Evolutionary conservation across 2,329 filamentous ascomycete genomes (phyloP), one percentile per base, ranked within the genome.

Genomic region (Colletotrichum spaethianum): DNA sequence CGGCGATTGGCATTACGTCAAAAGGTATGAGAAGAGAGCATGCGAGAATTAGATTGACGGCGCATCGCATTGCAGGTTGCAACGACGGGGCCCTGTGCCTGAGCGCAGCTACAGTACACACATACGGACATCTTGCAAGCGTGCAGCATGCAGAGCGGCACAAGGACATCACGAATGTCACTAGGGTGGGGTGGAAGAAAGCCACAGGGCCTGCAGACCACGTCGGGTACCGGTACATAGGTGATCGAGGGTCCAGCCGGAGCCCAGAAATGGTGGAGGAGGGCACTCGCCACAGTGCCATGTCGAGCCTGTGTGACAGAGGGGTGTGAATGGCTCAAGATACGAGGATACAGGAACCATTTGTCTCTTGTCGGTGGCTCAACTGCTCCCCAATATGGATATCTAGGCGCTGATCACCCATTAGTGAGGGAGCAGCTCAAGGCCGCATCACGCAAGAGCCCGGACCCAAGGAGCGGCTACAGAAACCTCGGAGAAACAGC

Each of bases 181-280:
- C 33, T 14, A 20, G 38, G 36, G 67, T 66, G 67, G 67, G 36
- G 50, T 70, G 33, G 7, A 57, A 61, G 18, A 28, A 60, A 64
- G 67, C 66, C 63, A 67, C 50, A 70, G 38, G 48, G 42, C 36
- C n/a, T 65, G 48, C 48, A 44, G 53, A 5, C 31, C 5, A 7
- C 20, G 28, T 23, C 52, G 68, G 28, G 73, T 74, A 74, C 71
- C 31, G 20, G 72, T 74, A 74, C 73, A 48, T 73, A 2, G 33
- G 33, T n/a, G 20, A 36, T 36, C 2, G 33, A 26, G 38, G 55
- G 53, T 40, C 46, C 33, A n/a, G 48, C 44, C 44, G 16, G 44
- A 20, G 55, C 20, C 20, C 56, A 55, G 28, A 63, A 48, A 18
- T 18, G 33, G 31, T 26, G 59, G 40, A 44, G 53, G 60, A 36